Evolutionary conservation across 2,329 filamentous ascomycete species (phyloP).

Genomic region (Alternaria metachromatica): DNA sequence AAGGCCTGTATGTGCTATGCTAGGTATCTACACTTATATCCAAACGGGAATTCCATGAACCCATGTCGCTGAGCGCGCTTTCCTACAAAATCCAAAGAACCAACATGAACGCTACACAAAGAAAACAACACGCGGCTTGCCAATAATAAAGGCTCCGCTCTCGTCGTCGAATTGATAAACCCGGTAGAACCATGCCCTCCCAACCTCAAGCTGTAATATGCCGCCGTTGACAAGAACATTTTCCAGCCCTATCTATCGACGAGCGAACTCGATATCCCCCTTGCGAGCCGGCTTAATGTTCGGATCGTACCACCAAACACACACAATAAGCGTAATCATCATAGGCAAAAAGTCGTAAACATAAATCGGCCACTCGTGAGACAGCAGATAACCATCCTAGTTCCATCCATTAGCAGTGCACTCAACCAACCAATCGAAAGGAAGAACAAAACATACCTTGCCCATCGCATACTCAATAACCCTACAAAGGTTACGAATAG

Average conservation of each 20-base stretch:
- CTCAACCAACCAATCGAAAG: background rate
- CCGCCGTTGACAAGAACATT: too few relatives aligned
- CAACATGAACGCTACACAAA: background rate
- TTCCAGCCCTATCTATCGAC: background rate
- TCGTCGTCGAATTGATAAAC: background rate
- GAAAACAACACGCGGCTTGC: background rate
- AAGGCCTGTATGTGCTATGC: background rate
- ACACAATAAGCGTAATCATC: constrained; percentile 30
- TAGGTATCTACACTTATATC: background rate
- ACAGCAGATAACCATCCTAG: constrained; percentile 33
- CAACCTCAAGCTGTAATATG: background rate
- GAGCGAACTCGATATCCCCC: constrained; percentile 26
- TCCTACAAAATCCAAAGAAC: background rate
- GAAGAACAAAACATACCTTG: constrained; percentile 16
- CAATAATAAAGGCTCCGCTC: background rate
- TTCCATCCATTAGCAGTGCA: constrained; percentile 8
- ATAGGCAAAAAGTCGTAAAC: constrained; percentile 39
- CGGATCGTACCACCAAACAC: constrained; percentile 35
- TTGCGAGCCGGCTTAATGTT: constrained; percentile 32
- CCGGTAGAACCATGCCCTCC: background rate
- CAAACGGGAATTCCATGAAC: background rate
- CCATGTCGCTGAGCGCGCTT: background rate
- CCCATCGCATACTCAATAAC: constrained; percentile 55
- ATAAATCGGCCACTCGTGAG: constrained; percentile 36
- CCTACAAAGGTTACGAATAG: constrained; percentile 56